Evolutionary conservation across 768 basidiomycete genomes (phyloP).

Genomic region (Podaxis sp.): DNA sequence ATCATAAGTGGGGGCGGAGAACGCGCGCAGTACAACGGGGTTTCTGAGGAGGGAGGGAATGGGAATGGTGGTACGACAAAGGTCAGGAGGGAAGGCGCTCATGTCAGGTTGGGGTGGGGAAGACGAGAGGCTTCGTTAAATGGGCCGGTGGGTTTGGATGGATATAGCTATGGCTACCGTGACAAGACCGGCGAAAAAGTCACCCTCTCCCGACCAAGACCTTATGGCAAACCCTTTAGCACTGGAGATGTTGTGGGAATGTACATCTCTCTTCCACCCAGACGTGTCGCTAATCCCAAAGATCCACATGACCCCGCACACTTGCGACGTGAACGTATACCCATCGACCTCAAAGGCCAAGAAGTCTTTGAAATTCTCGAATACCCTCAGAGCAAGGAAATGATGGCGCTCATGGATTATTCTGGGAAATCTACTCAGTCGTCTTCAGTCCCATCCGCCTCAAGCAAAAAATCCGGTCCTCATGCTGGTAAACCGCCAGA

Average conservation of each 20-base stretch:
- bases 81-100: constrained; percentile 55
- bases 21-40: constrained; percentile 15
- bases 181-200: constrained; percentile 94
- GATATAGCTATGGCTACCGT: constrained; percentile 86
- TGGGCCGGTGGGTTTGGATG: constrained; percentile 89
- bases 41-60: constrained; percentile 1
- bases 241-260: constrained; percentile 91
- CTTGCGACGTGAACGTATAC: constrained; percentile 83
- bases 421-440: constrained; percentile 54
- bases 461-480: constrained; percentile 55
- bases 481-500: constrained; percentile 65
- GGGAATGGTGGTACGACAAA: constrained; percentile 31
- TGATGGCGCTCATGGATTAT: constrained; percentile 83
- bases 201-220: constrained; percentile 71
- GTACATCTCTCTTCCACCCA: constrained; percentile 83
- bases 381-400: constrained; percentile 86
- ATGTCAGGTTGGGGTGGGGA: constrained; percentile 90
- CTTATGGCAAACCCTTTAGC: constrained; percentile 70
- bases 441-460: constrained; percentile 50
- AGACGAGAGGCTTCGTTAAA: constrained; percentile 92
- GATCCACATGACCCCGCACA: constrained; percentile 80
- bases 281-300: constrained; percentile 48
- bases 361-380: constrained; percentile 94
- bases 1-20: constrained; percentile 74
- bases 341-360: constrained; percentile 95